Evolutionary conservation across 495 filamentous ascomycete species (phyloP).

Genomic region (Hyaloscypha variabilis): DNA sequence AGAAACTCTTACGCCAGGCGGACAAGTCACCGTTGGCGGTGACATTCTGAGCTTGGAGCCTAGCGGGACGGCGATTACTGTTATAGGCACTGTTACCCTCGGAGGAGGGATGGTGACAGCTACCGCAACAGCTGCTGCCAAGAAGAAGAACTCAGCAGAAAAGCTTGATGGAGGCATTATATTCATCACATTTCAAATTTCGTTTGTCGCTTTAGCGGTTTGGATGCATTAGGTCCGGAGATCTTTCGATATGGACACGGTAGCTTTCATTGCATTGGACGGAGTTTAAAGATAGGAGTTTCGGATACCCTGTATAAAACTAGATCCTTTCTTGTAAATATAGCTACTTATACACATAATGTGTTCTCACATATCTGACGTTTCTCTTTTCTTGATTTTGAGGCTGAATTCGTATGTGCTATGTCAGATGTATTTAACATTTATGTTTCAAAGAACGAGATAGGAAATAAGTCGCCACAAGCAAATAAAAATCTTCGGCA

Average conservation of each 20-base stretch:
- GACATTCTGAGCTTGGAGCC: slow-evolving; percentile 27
- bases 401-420: not conserved
- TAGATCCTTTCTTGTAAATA: slow-evolving; percentile 3
- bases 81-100: slow-evolving; percentile 28
- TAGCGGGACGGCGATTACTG: slow-evolving; percentile 18
- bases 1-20: slow-evolving; percentile 31
- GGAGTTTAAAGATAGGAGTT: slow-evolving; percentile 9
- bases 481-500: not conserved
- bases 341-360: not conserved
- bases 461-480: not conserved
- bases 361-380: not conserved
- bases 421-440: not conserved
- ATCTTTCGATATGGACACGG: too few species aligned
- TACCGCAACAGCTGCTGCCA: slow-evolving; percentile 8
- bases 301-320: not conserved
- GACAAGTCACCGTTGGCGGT: slow-evolving; percentile 27
- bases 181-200: slow-evolving; percentile 3
- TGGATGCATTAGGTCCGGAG: slow-evolving; percentile 8
- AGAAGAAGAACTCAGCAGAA: slow-evolving; percentile 15
- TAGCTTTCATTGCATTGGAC: slow-evolving; percentile 12
- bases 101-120: slow-evolving; percentile 18
- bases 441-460: not conserved
- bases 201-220: slow-evolving; percentile 6
- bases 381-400: not conserved
- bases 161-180: not conserved